phyloP scores from a whole-genome alignment of 148 eudicot species.

The Vaccinium darrowii region DNA sequence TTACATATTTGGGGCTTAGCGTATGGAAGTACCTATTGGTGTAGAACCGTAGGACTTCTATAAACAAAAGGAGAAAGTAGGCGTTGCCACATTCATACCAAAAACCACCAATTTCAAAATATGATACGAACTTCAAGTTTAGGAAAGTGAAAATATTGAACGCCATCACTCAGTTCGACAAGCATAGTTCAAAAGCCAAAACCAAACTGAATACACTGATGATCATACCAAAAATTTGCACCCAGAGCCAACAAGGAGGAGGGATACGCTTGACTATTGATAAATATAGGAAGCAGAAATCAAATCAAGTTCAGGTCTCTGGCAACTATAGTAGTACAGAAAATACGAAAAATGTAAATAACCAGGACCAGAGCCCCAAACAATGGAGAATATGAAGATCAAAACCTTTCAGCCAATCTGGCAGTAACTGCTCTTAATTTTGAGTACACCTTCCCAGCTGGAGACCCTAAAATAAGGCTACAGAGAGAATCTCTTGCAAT shows the following conservation, averaged over 20 bases:
- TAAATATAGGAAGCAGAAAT: not conserved
- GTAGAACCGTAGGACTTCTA: not conserved
- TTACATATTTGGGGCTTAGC: not conserved
- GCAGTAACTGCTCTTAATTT: conserved; percentile 81
- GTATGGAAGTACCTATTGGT: not conserved
- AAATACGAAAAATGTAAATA: not conserved
- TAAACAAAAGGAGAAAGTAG: not conserved
- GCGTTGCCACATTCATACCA: not conserved
- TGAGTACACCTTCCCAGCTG: conserved; percentile 91
- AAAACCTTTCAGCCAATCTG: conserved; percentile 74
- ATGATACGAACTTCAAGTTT: not conserved
- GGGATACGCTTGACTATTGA: not conserved
- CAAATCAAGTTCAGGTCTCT: not conserved
- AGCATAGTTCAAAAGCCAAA: not conserved
- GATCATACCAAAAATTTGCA: not conserved
- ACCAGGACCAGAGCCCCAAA: not conserved
- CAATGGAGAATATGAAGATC: conserved; percentile 20
- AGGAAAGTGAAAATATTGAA: not conserved
- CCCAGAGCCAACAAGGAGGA: not conserved
- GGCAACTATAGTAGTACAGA: not conserved
- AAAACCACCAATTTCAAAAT: not conserved
- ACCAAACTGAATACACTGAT: not conserved
- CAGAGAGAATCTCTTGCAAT: conserved; percentile 74
- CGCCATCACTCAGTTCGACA: not conserved
- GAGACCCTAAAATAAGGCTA: conserved; percentile 81